Evolutionary conservation across 2,329 filamentous ascomycete species (phyloP).

Genomic region (Fusarium burgessii): DNA sequence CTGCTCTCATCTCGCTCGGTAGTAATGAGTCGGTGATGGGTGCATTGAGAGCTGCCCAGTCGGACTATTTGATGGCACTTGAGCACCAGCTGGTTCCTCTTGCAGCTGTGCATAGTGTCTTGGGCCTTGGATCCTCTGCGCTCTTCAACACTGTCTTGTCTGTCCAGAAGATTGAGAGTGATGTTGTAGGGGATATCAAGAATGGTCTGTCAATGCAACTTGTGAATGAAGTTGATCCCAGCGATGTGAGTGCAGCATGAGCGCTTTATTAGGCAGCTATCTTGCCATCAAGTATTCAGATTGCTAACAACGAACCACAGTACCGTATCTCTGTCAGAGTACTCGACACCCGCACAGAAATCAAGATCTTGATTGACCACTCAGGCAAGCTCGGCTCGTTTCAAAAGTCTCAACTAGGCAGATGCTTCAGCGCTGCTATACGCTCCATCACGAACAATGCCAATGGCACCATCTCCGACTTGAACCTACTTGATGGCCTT

Average conservation of each 20-base stretch:
- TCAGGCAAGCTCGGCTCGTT: not conserved
- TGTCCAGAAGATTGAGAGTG: constrained; percentile 41
- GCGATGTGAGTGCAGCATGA: not conserved
- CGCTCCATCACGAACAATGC: not conserved
- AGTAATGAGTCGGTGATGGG: constrained; percentile 52
- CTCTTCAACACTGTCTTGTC: constrained; percentile 52
- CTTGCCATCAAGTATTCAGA: not conserved
- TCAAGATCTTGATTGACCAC: constrained; percentile 5
- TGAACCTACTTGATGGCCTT: not conserved
- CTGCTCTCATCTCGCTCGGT: constrained; percentile 58
- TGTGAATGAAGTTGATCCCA: not conserved
- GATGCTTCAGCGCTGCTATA: constrained; percentile 1
- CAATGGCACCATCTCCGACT: not conserved
- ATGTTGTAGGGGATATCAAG: not conserved
- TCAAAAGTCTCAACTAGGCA: too few species aligned
- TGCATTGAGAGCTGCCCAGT: constrained; percentile 57
- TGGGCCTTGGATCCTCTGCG: constrained; percentile 32
- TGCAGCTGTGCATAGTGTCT: constrained; percentile 57
- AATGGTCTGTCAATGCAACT: not conserved
- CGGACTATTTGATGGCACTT: constrained; percentile 59
- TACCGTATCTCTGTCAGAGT: not conserved
- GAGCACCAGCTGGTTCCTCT: constrained; percentile 63
- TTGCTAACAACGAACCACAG: not conserved
- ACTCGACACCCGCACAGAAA: not conserved
- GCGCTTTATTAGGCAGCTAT: not conserved